Base-by-base conservation (phyloP, 2,329 filamentous ascomycete genomes). In the Cladophialophora yegresii region DNA sequence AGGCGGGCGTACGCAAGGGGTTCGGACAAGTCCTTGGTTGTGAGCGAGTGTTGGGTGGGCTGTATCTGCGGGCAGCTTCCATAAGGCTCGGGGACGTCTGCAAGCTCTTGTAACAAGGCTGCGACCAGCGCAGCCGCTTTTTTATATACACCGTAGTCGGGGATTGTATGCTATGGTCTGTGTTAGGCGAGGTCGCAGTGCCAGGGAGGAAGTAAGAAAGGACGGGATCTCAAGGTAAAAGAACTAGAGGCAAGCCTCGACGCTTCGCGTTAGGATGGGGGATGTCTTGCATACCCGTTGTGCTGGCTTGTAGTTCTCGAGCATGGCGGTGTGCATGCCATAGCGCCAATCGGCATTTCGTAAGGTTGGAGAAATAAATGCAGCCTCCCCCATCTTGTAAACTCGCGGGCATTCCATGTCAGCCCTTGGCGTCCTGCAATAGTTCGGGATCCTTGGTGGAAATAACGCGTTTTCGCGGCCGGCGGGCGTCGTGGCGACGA, bases 401-500 rank as follows among this genome's bases (percentile, higher is more conserved):
- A 36, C 58, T 62, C 54, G 56, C 58, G 62, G 75, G 72, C 73
- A 65, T 58, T 72, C 73, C 65, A 71, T 71, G 61, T 81, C 78
- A 81, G 73, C 76, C 79, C 73, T 79, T 72, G 74, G 77, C 79
- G 73, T 80, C 77, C 70, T 80, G 76, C 70, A 75, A 72, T 65
- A 76, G 32, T 55, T 62, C 76, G 65, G 77, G 77, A 71, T 79
- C 73, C 72, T 76, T 77, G 66, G 75, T 76, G 65, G 75, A 75
- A 65, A 75, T 77, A 71, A 78, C 72, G 70, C 77, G 76, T 67
- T 76, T 75, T 71, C 75, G 76, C 68, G 76, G 73, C 65, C 75
- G 77, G 68, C 77, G 72, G 71, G 77, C 71, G 71, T 74, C 72
- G 74, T 76, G 75, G 77, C 77, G 74, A 75, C 75, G 69, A 76